Evolutionary conservation across 768 basidiomycete species (phyloP).

Genomic region (Amanita polypyramis): DNA sequence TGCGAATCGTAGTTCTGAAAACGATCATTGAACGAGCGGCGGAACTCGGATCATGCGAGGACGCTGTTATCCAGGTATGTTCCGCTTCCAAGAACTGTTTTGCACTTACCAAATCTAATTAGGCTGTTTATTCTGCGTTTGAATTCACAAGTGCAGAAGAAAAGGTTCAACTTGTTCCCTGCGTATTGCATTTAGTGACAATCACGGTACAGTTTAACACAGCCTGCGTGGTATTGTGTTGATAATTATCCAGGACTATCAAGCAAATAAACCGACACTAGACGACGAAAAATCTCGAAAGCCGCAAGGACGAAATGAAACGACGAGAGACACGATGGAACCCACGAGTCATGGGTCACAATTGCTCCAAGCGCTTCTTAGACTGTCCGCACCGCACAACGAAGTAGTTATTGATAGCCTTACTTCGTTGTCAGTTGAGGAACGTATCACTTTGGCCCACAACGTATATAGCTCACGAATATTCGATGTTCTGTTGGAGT

Average conservation of each 20-base stretch:
- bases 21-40: conserved; percentile 63
- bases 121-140: conserved; percentile 58
- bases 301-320: conserved; percentile 10
- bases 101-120: conserved; percentile 4
- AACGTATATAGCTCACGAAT: conserved; percentile 65
- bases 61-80: conserved; percentile 47
- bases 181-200: conserved; percentile 47
- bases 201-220: conserved; percentile 29
- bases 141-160: conserved; percentile 41
- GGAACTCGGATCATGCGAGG: conserved; percentile 33
- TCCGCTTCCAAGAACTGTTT: neutral
- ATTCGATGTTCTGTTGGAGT: conserved; percentile 68
- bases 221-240: neutral
- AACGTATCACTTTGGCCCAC: conserved; percentile 41
- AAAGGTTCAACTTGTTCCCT: conserved; percentile 48
- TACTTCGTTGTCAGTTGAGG: conserved; percentile 41
- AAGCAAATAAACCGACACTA: conserved; percentile 10
- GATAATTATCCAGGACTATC: conserved; percentile 17
- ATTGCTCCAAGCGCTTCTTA: conserved; percentile 74
- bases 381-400: conserved; percentile 57
- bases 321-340: conserved; percentile 28
- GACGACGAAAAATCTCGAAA: conserved; percentile 6
- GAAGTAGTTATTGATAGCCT: conserved; percentile 62
- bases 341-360: conserved; percentile 79
- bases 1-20: conserved; percentile 69